These are phyloP conservation scores for Volvox africanus DNA, from an alignment of 139 green algal species.

Conservation along the genomic window DNA sequence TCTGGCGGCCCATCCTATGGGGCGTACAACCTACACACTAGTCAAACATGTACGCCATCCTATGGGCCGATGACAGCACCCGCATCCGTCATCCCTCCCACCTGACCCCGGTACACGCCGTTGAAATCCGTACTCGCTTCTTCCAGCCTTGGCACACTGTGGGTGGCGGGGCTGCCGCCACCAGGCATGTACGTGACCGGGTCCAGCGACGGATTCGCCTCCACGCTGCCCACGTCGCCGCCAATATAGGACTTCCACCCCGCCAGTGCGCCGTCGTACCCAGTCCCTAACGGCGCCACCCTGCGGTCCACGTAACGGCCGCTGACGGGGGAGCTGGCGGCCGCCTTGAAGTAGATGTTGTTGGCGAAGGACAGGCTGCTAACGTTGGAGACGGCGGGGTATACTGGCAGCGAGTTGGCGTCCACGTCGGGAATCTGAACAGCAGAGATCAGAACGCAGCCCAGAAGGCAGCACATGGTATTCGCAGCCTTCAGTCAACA, in stretches of 20 bases:
- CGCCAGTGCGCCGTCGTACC: conserved; percentile 18
- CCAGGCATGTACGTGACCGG: neutral
- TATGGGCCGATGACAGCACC: conserved; percentile 4
- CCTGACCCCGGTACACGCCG: neutral
- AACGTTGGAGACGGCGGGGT: neutral
- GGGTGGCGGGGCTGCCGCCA: neutral
- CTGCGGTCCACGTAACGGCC: conserved; percentile 25
- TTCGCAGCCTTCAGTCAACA: too few relatives aligned
- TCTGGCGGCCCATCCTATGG: too few relatives aligned
- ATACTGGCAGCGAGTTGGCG: conserved; percentile 24
- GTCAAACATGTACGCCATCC: too few relatives aligned
- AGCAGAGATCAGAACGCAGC: too few relatives aligned
- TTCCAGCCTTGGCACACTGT: neutral
- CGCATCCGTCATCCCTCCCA: conserved; percentile 12
- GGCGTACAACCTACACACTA: too few relatives aligned
- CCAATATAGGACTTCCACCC: conserved; percentile 25
- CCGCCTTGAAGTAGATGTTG: conserved; percentile 28
- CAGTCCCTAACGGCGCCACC: neutral
- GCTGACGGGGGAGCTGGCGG: neutral
- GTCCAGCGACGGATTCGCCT: neutral
- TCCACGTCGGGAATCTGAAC: neutral
- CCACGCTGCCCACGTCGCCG: conserved; percentile 17
- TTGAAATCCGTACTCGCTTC: neutral
- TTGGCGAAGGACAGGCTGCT: conserved; percentile 30
- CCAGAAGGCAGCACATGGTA: too few relatives aligned